These are phyloP conservation scores for Brassica balearica DNA, from an alignment of 441 rosid species.

Conservation along the genomic window DNA sequence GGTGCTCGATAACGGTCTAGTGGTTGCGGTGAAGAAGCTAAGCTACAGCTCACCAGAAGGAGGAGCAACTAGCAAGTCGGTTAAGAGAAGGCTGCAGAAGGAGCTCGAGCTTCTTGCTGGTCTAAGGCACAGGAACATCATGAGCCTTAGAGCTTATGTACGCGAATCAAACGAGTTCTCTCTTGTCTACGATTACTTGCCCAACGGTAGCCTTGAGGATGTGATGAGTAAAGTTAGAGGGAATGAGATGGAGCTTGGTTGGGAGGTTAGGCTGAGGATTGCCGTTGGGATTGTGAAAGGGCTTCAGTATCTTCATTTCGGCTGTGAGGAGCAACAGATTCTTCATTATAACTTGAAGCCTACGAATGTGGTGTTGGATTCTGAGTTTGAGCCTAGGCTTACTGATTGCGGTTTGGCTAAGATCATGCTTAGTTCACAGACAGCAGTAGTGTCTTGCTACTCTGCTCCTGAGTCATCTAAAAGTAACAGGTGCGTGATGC, in stretches of 20 bases:
- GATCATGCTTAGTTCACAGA: slow-evolving; percentile 63
- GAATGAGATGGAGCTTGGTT: slow-evolving; percentile 69
- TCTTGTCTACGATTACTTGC: slow-evolving; percentile 83
- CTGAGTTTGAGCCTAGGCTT: slow-evolving; percentile 87
- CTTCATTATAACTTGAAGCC: slow-evolving; percentile 90
- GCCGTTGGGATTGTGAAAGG: slow-evolving; percentile 92
- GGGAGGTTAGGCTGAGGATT: slow-evolving; percentile 88
- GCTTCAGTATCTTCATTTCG: slow-evolving; percentile 83
- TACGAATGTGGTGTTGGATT: slow-evolving; percentile 89
- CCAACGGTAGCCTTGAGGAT: slow-evolving; percentile 88
- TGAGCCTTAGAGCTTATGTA: slow-evolving; percentile 92
- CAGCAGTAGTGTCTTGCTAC: slow-evolving; percentile 57
- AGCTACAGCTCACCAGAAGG: slow-evolving; percentile 48
- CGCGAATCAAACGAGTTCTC: slow-evolving; percentile 74
- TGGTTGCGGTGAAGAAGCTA: slow-evolving; percentile 78
- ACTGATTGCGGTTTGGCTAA: slow-evolving; percentile 83
- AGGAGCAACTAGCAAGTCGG: slow-evolving; percentile 50
- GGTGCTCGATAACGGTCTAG: slow-evolving; percentile 80
- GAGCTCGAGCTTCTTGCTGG: slow-evolving; percentile 87
- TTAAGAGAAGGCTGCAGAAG: slow-evolving; percentile 76
- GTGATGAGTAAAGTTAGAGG: slow-evolving; percentile 75
- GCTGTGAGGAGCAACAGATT: slow-evolving; percentile 65
- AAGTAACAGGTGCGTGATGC: slow-evolving; percentile 66
- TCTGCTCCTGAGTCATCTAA: slow-evolving; percentile 82
- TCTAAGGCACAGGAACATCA: slow-evolving; percentile 81